phyloP scores from a whole-genome alignment of 202 grass and related monocot species.

The Miscanthus sacchariflorus region DNA sequence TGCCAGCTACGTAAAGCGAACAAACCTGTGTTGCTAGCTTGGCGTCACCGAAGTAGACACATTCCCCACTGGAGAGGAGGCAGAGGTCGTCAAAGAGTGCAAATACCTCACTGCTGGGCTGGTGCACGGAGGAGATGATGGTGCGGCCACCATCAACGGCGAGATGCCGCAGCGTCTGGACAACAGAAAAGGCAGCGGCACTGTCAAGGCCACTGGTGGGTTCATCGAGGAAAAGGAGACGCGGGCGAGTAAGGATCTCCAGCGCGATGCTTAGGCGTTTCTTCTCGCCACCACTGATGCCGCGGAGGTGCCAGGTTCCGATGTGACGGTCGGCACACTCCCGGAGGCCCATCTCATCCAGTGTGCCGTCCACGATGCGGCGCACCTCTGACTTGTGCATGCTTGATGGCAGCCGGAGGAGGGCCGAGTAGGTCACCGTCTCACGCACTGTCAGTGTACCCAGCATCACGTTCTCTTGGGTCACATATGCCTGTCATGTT shows the following conservation, averaged over 20 bases:
- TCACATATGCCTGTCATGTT: constrained; percentile 79
- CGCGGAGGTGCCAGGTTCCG: constrained; percentile 94
- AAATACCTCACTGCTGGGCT: constrained; percentile 97
- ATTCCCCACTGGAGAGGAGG: constrained; percentile 88
- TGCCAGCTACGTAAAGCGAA: not conserved
- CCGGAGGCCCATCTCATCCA: constrained; percentile 94
- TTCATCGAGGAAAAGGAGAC: constrained; percentile 94
- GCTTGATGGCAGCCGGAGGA: constrained; percentile 72
- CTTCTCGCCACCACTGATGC: constrained; percentile 97
- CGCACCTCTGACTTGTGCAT: constrained; percentile 74
- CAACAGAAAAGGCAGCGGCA: constrained; percentile 90
- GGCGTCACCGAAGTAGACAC: constrained; percentile 85
- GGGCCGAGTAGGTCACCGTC: constrained; percentile 89
- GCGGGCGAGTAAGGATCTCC: constrained; percentile 88
- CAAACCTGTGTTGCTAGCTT: constrained; percentile 80
- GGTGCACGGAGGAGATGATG: constrained; percentile 87
- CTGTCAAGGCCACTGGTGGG: constrained; percentile 95
- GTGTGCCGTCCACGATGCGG: constrained; percentile 59
- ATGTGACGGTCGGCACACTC: constrained; percentile 78
- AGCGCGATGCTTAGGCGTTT: constrained; percentile 91
- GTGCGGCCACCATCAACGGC: constrained; percentile 81
- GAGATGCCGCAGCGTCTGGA: constrained; percentile 85
- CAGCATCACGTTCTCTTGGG: constrained; percentile 91
- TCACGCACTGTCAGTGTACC: constrained; percentile 90
- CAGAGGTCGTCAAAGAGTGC: constrained; percentile 89